phyloP scores from a whole-genome alignment of 768 basidiomycete species.

The Kwoniella sp. region DNA sequence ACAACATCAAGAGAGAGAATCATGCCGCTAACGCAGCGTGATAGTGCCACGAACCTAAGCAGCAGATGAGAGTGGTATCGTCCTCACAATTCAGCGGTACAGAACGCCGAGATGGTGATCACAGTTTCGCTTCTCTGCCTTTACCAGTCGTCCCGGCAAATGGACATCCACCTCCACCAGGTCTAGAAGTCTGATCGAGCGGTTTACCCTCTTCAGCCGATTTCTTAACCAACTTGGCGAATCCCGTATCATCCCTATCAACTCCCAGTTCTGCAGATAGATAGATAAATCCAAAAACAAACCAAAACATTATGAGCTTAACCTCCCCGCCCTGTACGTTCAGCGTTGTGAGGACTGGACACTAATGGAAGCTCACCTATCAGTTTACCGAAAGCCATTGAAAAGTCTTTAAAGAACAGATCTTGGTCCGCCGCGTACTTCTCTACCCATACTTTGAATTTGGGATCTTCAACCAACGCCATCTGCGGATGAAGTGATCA shows the following conservation, averaged over 20 bases:
- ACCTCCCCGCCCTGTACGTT: too few relatives aligned
- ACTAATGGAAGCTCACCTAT: conserved; percentile 36
- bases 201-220: conserved; percentile 54
- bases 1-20: background rate
- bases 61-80: too few relatives aligned
- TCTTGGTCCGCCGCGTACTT: conserved; percentile 55
- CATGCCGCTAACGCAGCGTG: too few relatives aligned
- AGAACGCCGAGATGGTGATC: background rate
- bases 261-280: conserved; percentile 53
- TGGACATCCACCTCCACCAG: conserved; percentile 51
- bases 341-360: too few relatives aligned
- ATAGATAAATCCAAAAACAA: too few relatives aligned
- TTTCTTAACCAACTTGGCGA: conserved; percentile 52
- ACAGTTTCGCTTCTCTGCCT: conserved; percentile 24
- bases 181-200: conserved; percentile 37
- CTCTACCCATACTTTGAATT: conserved; percentile 53
- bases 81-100: too few relatives aligned
- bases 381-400: conserved; percentile 55
- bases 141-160: conserved; percentile 42
- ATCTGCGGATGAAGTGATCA: too few relatives aligned
- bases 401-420: conserved; percentile 54
- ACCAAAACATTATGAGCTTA: too few relatives aligned
- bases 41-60: too few relatives aligned
- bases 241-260: conserved; percentile 54
- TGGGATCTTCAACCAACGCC: conserved; percentile 52